Base-by-base conservation (phyloP, 768 basidiomycete genomes). In the Rubroboletus pulcherrimus region DNA sequence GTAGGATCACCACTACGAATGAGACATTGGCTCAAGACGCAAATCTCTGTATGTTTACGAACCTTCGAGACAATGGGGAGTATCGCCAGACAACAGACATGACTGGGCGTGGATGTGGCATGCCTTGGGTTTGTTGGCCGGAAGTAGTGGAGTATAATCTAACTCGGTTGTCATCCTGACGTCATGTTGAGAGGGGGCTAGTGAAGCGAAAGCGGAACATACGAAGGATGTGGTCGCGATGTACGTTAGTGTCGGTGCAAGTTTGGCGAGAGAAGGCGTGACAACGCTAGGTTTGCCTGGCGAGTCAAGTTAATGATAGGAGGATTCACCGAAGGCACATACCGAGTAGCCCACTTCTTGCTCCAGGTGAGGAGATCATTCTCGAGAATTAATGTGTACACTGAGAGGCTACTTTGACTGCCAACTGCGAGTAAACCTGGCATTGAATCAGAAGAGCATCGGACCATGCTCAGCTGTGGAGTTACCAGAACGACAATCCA, bases 311-410 rank as follows among this genome's bases (percentile, higher is more conserved):
- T 52, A 59, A 51, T 40, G 31, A 53, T 48, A 53, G 29, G 42
- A 45, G 40, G 51, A 34, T 53, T 14, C 45, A 26, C 10, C 19
- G 40, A 37, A 41, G 26, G 29, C 43, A 66, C 79, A 49, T 76
- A 91, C 91, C 74, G 63, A 50, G 76, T 71, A 19, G 77, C 77
- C 91, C 91, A 93, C 73, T 91, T 91, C 67, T 77, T 77, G 14
- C 84, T 85, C 91, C 91, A 93, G 0, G 85, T 89, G 15, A 85
- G 88, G 17, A 93, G 79, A 68, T 91, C 89, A 63, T 91, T 87
- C 61, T 92, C 89, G 31, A 90, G 77, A 53, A 87, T 83, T 30
- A 92, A 73, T 3, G 89, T 89, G 63, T 90, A 89, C 0, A 92
- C 82, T 1, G 87, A 85, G 14, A 93, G 73, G 38, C 80, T 78